Evolutionary conservation across 2,329 filamentous ascomycete species (phyloP).

Genomic region (Epichloe sylvatica): DNA sequence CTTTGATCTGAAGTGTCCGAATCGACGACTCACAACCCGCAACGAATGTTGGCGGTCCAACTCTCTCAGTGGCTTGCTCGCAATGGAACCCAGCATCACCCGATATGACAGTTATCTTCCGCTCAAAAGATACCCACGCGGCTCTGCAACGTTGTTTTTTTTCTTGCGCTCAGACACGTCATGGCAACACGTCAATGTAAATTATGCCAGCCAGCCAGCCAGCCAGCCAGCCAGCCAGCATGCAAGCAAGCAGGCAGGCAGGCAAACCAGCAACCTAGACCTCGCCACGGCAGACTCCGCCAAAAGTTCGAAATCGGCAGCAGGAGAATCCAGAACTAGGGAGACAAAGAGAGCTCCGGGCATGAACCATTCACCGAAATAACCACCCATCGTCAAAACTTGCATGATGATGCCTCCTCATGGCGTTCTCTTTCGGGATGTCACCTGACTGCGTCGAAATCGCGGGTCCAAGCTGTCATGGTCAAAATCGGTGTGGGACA

Average conservation of each 20-base stretch:
- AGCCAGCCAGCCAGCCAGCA: too few relatives aligned
- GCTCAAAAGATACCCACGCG: not conserved
- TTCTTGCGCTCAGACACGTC: not conserved
- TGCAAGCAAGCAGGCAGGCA: not conserved
- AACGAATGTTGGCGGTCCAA: too few relatives aligned
- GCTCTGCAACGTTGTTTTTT: not conserved
- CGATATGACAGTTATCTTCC: not conserved
- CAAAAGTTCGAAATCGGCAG: not conserved
- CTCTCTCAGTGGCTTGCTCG: not conserved
- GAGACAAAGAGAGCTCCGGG: not conserved
- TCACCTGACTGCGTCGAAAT: slow-evolving; percentile 11
- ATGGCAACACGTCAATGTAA: not conserved
- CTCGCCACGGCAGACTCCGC: not conserved
- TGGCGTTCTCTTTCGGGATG: slow-evolving; percentile 2
- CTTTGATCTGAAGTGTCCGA: not conserved
- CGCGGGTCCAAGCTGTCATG: slow-evolving; percentile 1
- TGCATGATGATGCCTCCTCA: not conserved
- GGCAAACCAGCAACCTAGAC: not conserved
- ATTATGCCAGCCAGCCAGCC: not conserved
- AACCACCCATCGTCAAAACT: not conserved
- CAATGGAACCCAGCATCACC: not conserved
- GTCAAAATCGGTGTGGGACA: slow-evolving; percentile 19
- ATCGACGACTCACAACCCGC: not conserved
- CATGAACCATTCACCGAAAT: not conserved
- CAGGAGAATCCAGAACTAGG: not conserved